Percentiles rank a stretch among this genome's conserved stretches.
These are phyloP conservation scores for Ogataea trehalophila DNA, from an alignment of 805 yeast species.

Conservation along the genomic window DNA sequence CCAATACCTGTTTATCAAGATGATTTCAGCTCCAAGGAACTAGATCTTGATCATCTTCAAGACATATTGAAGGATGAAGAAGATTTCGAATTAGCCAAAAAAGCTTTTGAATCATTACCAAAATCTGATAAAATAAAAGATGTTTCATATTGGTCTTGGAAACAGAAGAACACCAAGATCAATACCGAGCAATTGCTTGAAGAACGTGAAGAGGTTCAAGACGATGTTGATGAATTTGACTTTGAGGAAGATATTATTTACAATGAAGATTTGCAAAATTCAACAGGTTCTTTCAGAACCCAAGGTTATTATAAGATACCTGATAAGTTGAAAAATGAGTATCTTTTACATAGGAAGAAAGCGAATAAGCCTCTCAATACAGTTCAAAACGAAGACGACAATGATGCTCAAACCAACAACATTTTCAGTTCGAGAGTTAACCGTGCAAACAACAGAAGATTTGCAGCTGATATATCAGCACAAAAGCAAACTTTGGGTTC, in stretches of 20 bases:
- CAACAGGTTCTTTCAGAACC: constrained; percentile 61
- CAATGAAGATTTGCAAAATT: constrained; percentile 32
- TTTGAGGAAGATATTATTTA: constrained; percentile 25
- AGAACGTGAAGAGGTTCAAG: constrained; percentile 20
- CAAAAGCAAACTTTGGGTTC: constrained; percentile 73
- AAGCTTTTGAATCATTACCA: constrained; percentile 32
- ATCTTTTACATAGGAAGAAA: constrained; percentile 77
- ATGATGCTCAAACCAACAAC: constrained; percentile 31
- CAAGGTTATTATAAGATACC: constrained; percentile 71
- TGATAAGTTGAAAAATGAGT: constrained; percentile 67
- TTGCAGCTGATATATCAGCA: constrained; percentile 84
- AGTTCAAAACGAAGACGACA: constrained; percentile 56
- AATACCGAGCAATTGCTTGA: constrained; percentile 10
- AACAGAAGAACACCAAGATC: constrained; percentile 33
- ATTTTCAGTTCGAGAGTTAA: constrained; percentile 76
- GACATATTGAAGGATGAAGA: constrained; percentile 64
- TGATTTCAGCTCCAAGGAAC: constrained; percentile 33
- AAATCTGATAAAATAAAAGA: constrained; percentile 24
- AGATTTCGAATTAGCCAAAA: constrained; percentile 53
- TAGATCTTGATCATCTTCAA: constrained; percentile 48
- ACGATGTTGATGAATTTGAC: constrained; percentile 23
- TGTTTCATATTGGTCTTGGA: constrained; percentile 66
- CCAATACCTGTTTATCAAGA: constrained; percentile 56
- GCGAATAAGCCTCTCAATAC: constrained; percentile 65
- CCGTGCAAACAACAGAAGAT: constrained; percentile 80